Evolutionary conservation across 352 stramenopile species (phyloP), one percentile per base, ranked within the genome.

Genomic region (Globisporangium heterothallicum): DNA sequence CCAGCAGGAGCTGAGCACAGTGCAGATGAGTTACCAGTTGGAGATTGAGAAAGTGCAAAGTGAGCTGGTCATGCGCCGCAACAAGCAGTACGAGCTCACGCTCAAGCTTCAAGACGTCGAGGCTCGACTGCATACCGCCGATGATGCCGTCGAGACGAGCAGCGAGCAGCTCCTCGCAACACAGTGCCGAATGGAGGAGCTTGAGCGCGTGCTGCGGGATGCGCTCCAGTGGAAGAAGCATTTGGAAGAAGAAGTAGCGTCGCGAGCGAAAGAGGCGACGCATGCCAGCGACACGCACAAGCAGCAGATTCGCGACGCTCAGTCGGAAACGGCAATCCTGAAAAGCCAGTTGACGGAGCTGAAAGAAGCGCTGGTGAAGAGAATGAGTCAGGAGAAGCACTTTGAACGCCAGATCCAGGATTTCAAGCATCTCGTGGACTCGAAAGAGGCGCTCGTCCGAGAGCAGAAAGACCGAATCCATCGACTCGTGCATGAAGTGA

Each of bases 11-110:
- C 32, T 89, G 22, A 52, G 66, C 1, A 55, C 47, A 7, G 64
- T 64, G 40, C 72, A 70, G 6, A 41, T 80, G n/a, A 61, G 69
- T 14, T 65, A 74, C n/a, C 70, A 86, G 29, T 54, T 87, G 25
- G 66, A 84, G 54, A 66, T 84, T 3, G 78, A 89, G 18, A 74
- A 78, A 34, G 63, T 85, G 29, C 74, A 89, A 49, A 80, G 61
- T 10, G 81, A 92, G 64, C 56, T 92, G 0, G 71, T 89, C 0
- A 74, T 85, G 68, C 66, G 81, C 1, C 70, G 81, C 13, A 88
- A 80, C 46, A 87, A 85, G 38, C 78, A 92, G 42, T 92, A 88
- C 49, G 81, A 92, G n/a, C 68, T 92, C 14, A 84, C 78, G 21
- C 55, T 88, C 9, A 70, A 78, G 35, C 57, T 92, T 10, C 81